Evolutionary conservation across 2,329 filamentous ascomycete genomes (phyloP).

Genomic region (Colletotrichum cereale): DNA sequence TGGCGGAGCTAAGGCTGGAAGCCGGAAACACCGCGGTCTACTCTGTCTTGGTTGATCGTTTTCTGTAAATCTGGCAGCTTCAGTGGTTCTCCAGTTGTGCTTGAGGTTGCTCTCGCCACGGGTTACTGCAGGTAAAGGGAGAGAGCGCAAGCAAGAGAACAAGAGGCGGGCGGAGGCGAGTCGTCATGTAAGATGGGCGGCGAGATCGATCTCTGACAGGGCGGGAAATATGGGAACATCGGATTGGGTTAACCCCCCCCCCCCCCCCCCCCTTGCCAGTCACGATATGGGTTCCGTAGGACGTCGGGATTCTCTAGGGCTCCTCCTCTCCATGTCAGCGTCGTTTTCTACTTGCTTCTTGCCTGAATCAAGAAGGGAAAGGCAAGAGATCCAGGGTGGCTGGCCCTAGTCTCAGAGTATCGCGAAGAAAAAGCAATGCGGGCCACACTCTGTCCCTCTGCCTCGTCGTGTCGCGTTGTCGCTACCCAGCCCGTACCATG

Average conservation of each 20-base stretch:
- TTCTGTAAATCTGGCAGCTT: constrained; percentile 1
- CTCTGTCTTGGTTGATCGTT: constrained; percentile 13
- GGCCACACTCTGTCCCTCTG: constrained; percentile 1
- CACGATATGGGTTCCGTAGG: constrained; percentile 25
- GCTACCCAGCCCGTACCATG: constrained; percentile 2
- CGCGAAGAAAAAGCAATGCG: constrained; percentile 37
- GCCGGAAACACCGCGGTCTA: background rate
- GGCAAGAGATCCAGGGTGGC: constrained; percentile 32
- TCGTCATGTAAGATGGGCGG: constrained; percentile 32
- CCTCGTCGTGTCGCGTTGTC: constrained; percentile 5
- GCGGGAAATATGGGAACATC: constrained; percentile 23
- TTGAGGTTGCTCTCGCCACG: constrained; percentile 21
- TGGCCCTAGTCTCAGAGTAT: constrained; percentile 38
- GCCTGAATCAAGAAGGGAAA: constrained; percentile 34
- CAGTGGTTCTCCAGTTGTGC: background rate
- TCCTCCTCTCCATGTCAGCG: background rate
- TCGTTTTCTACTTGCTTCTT: constrained; percentile 15
- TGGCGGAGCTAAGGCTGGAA: background rate
- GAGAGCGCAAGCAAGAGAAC: constrained; percentile 4
- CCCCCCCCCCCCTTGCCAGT: constrained; percentile 12
- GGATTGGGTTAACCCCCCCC: background rate
- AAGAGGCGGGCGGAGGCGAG: constrained; percentile 20
- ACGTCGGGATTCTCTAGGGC: background rate
- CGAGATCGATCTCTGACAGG: constrained; percentile 31
- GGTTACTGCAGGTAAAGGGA: constrained; percentile 16